Percentiles rank a stretch among this genome's conserved stretches.
These are phyloP conservation scores for Handroanthus guayacan DNA, from an alignment of 257 asterid genomes.

Conservation along the genomic window DNA sequence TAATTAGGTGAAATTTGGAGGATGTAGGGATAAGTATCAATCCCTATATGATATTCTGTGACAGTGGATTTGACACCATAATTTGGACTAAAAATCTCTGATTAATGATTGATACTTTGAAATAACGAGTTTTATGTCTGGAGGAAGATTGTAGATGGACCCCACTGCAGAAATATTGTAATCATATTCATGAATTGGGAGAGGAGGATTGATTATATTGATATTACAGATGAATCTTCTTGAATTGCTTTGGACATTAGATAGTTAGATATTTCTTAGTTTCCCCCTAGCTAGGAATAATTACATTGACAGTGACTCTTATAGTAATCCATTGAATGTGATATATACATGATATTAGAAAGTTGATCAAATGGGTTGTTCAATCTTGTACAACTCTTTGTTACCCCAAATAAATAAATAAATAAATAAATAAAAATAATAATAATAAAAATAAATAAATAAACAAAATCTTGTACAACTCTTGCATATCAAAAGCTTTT, in stretches of 20 bases:
- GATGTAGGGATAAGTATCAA: no score
- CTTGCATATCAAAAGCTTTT: no score
- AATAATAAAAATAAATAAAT: no score
- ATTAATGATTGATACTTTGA: background rate
- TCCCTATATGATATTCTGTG: background rate
- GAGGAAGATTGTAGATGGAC: background rate
- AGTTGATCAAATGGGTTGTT: background rate
- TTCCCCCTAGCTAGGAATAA: constrained; percentile 6
- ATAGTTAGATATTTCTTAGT: background rate
- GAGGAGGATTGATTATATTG: constrained; percentile 5
- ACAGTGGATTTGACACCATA: background rate
- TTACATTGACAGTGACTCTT: constrained; percentile 20
- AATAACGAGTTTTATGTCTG: background rate
- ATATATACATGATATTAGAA: background rate
- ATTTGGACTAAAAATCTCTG: background rate
- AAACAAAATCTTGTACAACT: no score
- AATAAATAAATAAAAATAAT: no score
- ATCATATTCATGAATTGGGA: constrained; percentile 22
- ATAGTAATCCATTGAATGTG: background rate
- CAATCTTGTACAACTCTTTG: background rate
- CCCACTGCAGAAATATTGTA: background rate
- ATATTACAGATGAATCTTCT: constrained; percentile 1
- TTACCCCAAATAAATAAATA: background rate
- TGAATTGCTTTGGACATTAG: background rate
- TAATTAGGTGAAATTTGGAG: no score